These are phyloP conservation scores for Trametes pubescens DNA, from an alignment of 1,284 basidiomycete species.

Conservation along the genomic window DNA sequence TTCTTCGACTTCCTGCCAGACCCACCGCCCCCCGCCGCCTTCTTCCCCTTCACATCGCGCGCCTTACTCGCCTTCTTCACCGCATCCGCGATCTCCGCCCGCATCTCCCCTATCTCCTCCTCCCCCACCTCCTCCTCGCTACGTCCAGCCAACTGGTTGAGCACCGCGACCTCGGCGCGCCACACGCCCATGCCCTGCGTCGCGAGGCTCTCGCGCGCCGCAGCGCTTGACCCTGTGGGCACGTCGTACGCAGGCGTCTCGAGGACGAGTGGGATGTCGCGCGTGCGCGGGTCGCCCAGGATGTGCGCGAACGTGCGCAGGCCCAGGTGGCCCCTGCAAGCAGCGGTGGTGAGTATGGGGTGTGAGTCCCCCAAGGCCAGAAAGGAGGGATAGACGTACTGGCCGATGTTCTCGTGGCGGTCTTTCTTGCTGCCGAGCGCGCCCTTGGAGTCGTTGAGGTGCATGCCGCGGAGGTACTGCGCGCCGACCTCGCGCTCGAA, in stretches of 20 bases:
- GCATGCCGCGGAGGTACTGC: slow-evolving; percentile 80
- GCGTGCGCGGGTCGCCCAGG: slow-evolving; percentile 73
- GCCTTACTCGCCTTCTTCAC: slow-evolving; percentile 35
- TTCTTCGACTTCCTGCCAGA: slow-evolving; percentile 21
- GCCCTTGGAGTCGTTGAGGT: slow-evolving; percentile 86
- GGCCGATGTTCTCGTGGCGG: slow-evolving; percentile 85
- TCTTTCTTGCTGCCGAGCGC: slow-evolving; percentile 73
- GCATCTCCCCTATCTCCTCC: slow-evolving; percentile 36
- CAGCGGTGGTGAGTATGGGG: background rate
- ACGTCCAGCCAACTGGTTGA: slow-evolving; percentile 56
- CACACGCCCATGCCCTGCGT: slow-evolving; percentile 61
- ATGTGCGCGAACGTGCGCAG: slow-evolving; percentile 72
- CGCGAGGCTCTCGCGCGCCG: slow-evolving; percentile 38
- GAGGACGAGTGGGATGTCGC: slow-evolving; percentile 80
- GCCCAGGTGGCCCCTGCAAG: slow-evolving; percentile 69
- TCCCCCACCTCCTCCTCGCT: slow-evolving; percentile 4
- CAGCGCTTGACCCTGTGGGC: slow-evolving; percentile 11
- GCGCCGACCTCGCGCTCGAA: slow-evolving; percentile 78
- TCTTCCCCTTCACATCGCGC: slow-evolving; percentile 33
- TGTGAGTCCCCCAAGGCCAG: background rate
- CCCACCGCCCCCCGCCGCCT: slow-evolving; percentile 32
- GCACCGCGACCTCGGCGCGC: slow-evolving; percentile 72
- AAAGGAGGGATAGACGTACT: slow-evolving; percentile 53
- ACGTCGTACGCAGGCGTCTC: slow-evolving; percentile 78
- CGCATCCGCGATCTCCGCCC: slow-evolving; percentile 42